These are phyloP conservation scores for Saturnispora serradocipensis DNA, from an alignment of 805 yeast genomes.

Conservation along the genomic window DNA sequence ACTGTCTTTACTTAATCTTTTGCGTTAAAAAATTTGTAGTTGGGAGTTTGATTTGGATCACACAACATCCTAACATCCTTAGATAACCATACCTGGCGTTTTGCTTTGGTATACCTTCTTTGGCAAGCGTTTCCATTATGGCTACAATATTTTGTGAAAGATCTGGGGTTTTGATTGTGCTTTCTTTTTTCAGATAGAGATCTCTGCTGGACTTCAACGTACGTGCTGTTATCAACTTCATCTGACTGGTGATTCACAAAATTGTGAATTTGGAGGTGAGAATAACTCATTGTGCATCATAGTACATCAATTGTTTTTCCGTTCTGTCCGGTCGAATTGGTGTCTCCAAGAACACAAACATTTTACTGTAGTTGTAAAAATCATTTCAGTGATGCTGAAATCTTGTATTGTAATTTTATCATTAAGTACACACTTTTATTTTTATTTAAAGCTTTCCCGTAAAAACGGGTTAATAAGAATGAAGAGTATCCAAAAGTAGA, in stretches of 20 bases:
- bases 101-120: slow-evolving; percentile 11
- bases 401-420: slow-evolving; percentile 1
- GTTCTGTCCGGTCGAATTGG: slow-evolving; percentile 20
- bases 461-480: background rate
- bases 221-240: background rate
- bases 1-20: background rate
- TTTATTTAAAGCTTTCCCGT: background rate
- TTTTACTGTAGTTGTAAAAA: background rate
- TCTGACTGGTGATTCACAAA: background rate
- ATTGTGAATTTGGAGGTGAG: slow-evolving; percentile 11
- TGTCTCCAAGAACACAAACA: slow-evolving; percentile 31
- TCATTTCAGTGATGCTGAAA: background rate
- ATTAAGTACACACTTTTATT: slow-evolving; percentile 1
- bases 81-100: slow-evolving; percentile 12
- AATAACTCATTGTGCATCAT: slow-evolving; percentile 24
- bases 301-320: slow-evolving; percentile 24
- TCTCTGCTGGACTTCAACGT: background rate
- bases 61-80: slow-evolving; percentile 13
- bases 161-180: background rate
- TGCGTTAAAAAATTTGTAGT: background rate
- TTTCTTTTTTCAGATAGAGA: background rate
- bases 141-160: background rate
- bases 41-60: slow-evolving; percentile 11
- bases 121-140: slow-evolving; percentile 10
- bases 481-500: slow-evolving; percentile 1